phyloP scores from a whole-genome alignment of 2,329 filamentous ascomycete genomes.

The Emergomyces pasteurianus region DNA sequence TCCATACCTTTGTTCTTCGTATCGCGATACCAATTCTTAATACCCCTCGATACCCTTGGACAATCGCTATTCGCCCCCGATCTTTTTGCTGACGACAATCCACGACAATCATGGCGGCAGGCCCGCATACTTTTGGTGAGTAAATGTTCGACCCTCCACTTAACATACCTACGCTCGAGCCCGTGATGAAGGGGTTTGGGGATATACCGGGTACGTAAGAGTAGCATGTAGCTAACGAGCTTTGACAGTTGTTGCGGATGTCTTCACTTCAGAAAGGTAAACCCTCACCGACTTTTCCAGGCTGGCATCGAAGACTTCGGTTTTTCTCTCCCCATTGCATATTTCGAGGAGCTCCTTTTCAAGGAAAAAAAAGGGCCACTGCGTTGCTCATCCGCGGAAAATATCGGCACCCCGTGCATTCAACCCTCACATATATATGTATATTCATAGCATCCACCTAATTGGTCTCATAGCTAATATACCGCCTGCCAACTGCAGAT shows the following conservation, averaged over 20 bases:
- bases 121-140: conserved; percentile 14
- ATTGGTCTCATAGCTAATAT: not conserved
- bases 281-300: conserved; percentile 2
- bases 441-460: not conserved
- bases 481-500: conserved; percentile 5
- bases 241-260: conserved; percentile 12
- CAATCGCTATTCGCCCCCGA: not conserved
- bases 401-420: not conserved
- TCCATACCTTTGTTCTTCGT: not conserved
- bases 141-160: not conserved
- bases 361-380: too few species aligned
- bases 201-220: not conserved
- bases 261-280: conserved; percentile 16
- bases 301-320: not conserved
- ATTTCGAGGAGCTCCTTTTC: not conserved
- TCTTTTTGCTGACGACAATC: not conserved
- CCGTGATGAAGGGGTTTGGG: too few species aligned
- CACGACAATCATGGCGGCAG: conserved; percentile 10
- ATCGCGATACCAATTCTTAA: not conserved
- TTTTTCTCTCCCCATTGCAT: not conserved
- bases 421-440: not conserved
- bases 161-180: not conserved
- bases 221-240: not conserved
- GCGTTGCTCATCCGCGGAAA: not conserved
- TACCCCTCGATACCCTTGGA: not conserved